Evolutionary conservation across 129 eudicot species (phyloP), one percentile per base, ranked within the genome.

Genomic region (Smallanthus sonchifolius): DNA sequence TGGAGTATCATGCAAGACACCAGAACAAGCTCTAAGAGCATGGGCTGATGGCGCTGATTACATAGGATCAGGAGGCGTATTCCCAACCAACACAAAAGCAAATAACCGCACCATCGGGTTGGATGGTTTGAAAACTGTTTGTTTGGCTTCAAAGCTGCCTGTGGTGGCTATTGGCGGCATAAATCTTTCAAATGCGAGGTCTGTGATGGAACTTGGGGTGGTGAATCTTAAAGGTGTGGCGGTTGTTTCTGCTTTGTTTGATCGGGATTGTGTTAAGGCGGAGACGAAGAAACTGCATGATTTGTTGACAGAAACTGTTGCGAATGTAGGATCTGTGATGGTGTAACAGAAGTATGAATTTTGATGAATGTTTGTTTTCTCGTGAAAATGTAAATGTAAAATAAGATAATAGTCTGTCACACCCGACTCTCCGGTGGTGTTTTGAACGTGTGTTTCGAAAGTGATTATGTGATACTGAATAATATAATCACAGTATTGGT

Each of bases 141-240:
- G 98, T 47, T 40, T 84, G 87, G 83, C 87, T 65, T 90, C 98
- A 20, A 93, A 86, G 84, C 54, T 93, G 59, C 98, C 98, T 2
- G 98, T 93, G 73, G 98, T 93, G 82, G 98, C 95, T 9, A 93
- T 93, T 14, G 98, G 98, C 11, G 97, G 98, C 43, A 93, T 93
- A n/a, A 87, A 88, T 52, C 48, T 75, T 37, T 81, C 88, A 14
- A 93, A 90, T 73, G 92, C 83, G 0, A 65, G 61, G 30, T 54
- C 90, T 1, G 95, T 90, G 70, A 84, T 93, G 97, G 88, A 78
- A 64, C 19, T 86, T 2, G 89, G 88, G 14, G 80, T 83, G 6
- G 87, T 73, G 11, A 90, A 79, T 74, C 69, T 90, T 54, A 69
- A 81, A 81, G 98, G 98, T 6, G 92, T 90, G 66, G 98, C 97